These are phyloP conservation scores for Pythium plurisporium DNA, from an alignment of 352 stramenopile genomes.

Conservation along the genomic window DNA sequence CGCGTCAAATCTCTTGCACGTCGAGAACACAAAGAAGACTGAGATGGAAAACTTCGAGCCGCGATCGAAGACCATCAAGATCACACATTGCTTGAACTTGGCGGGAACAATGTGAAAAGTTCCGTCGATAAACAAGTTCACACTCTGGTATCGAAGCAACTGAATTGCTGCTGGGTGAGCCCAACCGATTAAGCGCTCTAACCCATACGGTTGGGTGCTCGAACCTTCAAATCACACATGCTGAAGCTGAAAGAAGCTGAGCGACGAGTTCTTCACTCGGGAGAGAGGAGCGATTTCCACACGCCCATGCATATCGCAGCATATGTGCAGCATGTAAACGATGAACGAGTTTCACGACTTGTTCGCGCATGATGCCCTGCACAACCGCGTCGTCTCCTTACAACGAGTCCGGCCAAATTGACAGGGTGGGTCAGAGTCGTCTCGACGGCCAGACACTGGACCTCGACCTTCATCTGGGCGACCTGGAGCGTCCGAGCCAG, in stretches of 20 bases:
- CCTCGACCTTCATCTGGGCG: too few relatives aligned
- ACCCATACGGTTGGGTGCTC: background rate
- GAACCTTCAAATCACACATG: background rate
- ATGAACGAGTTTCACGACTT: too few relatives aligned
- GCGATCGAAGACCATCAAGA: constrained; percentile 24
- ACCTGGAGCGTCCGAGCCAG: too few relatives aligned
- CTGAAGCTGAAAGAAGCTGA: constrained; percentile 24
- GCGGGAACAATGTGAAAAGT: constrained; percentile 22
- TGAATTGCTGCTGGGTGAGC: constrained; percentile 17
- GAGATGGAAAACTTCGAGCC: constrained; percentile 11
- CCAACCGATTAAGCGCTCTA: constrained; percentile 18
- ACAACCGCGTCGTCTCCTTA: too few relatives aligned
- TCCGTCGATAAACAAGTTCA: constrained; percentile 22
- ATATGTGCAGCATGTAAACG: too few relatives aligned
- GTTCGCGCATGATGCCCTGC: too few relatives aligned
- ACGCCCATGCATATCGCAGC: constrained; percentile 22
- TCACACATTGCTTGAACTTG: constrained; percentile 14
- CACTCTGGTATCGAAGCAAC: constrained; percentile 17
- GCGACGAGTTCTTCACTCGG: constrained; percentile 7
- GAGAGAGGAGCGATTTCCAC: constrained; percentile 18
- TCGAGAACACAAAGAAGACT: constrained; percentile 19
- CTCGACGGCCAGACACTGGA: too few relatives aligned
- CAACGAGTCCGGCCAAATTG: too few relatives aligned
- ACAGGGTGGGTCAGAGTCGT: too few relatives aligned
- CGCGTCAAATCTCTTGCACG: constrained; percentile 1